Evolutionary conservation across 2,329 filamentous ascomycete species (phyloP), one percentile per base, ranked within the genome.

Genomic region (Fusarium miscanthi): DNA sequence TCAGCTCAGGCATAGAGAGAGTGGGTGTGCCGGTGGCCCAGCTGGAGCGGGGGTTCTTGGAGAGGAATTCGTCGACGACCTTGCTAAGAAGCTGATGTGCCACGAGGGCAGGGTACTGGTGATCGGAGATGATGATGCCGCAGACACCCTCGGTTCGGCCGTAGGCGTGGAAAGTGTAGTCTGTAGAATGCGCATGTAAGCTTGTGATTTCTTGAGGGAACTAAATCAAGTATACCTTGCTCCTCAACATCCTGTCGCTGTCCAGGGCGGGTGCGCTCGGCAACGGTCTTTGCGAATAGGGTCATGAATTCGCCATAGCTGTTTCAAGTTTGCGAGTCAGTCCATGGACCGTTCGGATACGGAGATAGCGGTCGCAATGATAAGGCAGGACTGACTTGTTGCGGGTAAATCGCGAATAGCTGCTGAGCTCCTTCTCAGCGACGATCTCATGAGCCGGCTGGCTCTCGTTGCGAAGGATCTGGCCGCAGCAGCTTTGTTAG

Each of bases 41-140:
- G 46, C 90, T 84, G 56, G 90, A 89, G 66, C 89, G 88, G 13
- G 94, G 93, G 84, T 95, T 89, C 79, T 91, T 89, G 73, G 90
- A 85, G 42, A 95, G 87, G 83, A 97, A 98, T 82, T 97, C 94
- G 82, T 97, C 94, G 81, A 94, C 86, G 61, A 96, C 87, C 77
- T 97, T 97, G 80, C 91, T 92, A 75, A 97, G 90, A 59, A 98
- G 87, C 82, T 94, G 92, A 81, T 97, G 94, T 30, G 94, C 94
- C 30, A 95, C 93, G 13, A 95, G 87, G 40, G 88, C 86, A 51
- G 92, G 92, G 82, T 95, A 95, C 77, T 91, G 88, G 78, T 91
- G 88, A 78, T 94, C 91, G 71, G 89, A 91, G 80, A 95, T 94
- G 78, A 94, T 91, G 81, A 95, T 90, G 76, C 91, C 92, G 76